Conservation (phyloP, 1,284 basidiomycete species). For the Lignosus rhinocerotis region DNA sequence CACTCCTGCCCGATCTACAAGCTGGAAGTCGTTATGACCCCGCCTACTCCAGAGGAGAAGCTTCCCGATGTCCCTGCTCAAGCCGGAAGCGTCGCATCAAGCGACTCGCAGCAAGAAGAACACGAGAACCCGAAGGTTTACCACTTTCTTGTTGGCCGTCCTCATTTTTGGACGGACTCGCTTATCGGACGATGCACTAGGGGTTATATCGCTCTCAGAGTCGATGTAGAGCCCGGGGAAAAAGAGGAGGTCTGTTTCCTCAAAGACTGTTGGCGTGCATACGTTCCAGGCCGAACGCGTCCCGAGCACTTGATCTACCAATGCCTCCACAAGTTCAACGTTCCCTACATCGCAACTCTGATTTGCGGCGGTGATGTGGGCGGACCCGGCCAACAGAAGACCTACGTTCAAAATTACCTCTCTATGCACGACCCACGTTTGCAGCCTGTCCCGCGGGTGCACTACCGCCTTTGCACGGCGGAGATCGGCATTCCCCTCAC, state of each 20-base stretch:
- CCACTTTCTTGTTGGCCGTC: slow-evolving; percentile 3
- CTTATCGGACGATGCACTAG: slow-evolving; percentile 7
- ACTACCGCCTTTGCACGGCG: not conserved
- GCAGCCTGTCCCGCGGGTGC: not conserved
- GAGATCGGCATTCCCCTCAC: slow-evolving; percentile 1
- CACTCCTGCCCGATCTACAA: not conserved
- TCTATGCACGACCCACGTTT: not conserved
- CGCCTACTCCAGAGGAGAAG: not conserved
- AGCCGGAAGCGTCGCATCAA: not conserved
- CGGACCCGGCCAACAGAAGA: not conserved
- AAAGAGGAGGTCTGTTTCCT: slow-evolving; percentile 2
- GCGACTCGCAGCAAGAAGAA: not conserved
- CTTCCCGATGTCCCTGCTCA: not conserved
- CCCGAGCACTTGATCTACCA: slow-evolving; percentile 9
- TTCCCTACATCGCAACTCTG: not conserved
- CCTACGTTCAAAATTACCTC: not conserved
- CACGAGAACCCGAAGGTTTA: not conserved
- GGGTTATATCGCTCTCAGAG: slow-evolving; percentile 6
- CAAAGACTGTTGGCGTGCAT: slow-evolving; percentile 12
- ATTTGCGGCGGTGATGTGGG: slow-evolving; percentile 16
- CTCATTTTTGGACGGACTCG: slow-evolving; percentile 1
- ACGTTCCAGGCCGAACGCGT: not conserved
- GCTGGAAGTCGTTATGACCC: not conserved
- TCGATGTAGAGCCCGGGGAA: too few relatives aligned
- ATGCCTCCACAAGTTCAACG: not conserved